Conservation (phyloP, 208 protist species). For the Perkinsela sp. region DNA sequence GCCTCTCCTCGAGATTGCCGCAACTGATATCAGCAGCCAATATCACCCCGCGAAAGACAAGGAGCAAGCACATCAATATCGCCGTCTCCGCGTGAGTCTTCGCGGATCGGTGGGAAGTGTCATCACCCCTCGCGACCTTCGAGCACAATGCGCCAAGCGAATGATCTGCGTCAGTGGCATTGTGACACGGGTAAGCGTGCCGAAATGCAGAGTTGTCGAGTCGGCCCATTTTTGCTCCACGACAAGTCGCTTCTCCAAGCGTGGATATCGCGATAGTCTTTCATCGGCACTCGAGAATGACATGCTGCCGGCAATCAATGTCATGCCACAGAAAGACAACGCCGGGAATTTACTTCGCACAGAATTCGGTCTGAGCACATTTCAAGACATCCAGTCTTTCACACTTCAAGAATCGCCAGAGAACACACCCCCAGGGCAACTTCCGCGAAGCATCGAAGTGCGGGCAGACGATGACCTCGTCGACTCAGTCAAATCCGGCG, state of each 20-base stretch:
- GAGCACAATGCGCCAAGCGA: slow-evolving; percentile 58
- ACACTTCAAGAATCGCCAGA: slow-evolving; percentile 92
- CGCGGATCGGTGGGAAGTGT: slow-evolving; percentile 70
- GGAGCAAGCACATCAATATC: slow-evolving; percentile 27
- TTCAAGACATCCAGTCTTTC: slow-evolving; percentile 79
- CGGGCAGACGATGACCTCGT: slow-evolving; percentile 89
- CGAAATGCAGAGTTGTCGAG: slow-evolving; percentile 38
- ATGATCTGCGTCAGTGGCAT: slow-evolving; percentile 89
- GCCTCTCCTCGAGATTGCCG: slow-evolving; percentile 57
- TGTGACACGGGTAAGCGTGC: slow-evolving; percentile 74
- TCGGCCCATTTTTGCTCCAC: slow-evolving; percentile 81
- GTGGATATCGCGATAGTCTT: slow-evolving; percentile 77
- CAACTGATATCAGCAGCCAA: slow-evolving; percentile 51
- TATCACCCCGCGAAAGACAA: slow-evolving; percentile 46
- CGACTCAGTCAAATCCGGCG: slow-evolving; percentile 82
- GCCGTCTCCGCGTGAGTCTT: slow-evolving; percentile 59
- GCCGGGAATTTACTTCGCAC: slow-evolving; percentile 80
- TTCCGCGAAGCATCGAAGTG: slow-evolving; percentile 86
- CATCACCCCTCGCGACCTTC: slow-evolving; percentile 74
- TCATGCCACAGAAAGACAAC: slow-evolving; percentile 69
- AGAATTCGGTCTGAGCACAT: slow-evolving; percentile 86
- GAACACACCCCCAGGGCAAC: slow-evolving; percentile 81
- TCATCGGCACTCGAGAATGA: slow-evolving; percentile 52
- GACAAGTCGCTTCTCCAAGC: slow-evolving; percentile 54
- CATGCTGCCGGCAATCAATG: slow-evolving; percentile 56